These are phyloP conservation scores for Irpex sp. DNA, from an alignment of 1,284 basidiomycete species.

Conservation along the genomic window DNA sequence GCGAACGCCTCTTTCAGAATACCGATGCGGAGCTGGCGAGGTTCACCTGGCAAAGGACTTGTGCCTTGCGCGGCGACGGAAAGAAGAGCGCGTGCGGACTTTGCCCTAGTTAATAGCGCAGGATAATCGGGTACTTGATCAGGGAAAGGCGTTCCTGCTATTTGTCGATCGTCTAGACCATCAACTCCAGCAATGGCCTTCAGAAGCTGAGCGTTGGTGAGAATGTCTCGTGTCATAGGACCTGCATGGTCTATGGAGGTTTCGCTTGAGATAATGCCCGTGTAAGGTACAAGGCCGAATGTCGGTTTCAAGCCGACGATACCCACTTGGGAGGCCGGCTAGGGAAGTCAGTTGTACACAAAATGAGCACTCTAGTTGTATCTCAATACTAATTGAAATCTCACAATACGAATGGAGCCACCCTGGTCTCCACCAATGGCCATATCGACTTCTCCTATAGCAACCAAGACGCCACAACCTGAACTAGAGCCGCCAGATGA, in stretches of 20 bases:
- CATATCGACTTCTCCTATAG: constrained; percentile 37
- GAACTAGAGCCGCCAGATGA: constrained; percentile 43
- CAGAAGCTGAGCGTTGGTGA: constrained; percentile 41
- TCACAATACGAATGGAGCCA: constrained; percentile 38
- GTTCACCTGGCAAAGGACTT: constrained; percentile 13
- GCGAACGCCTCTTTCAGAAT: constrained; percentile 39
- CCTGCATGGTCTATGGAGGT: constrained; percentile 38
- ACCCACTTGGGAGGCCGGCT: constrained; percentile 41
- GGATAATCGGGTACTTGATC: constrained; percentile 36
- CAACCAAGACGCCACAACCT: constrained; percentile 43
- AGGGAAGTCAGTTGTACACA: background rate
- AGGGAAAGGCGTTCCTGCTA: constrained; percentile 37
- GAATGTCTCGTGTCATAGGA: constrained; percentile 36
- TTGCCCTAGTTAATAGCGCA: constrained; percentile 21
- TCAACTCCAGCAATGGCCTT: constrained; percentile 45
- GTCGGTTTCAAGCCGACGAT: constrained; percentile 48
- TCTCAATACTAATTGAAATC: background rate
- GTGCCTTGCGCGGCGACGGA: constrained; percentile 20
- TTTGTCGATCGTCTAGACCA: constrained; percentile 43
- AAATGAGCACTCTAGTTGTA: background rate
- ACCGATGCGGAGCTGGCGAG: constrained; percentile 33
- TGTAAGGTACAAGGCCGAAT: constrained; percentile 47
- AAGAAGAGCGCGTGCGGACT: constrained; percentile 13
- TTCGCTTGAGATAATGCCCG: constrained; percentile 40
- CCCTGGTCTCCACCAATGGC: constrained; percentile 49